phyloP scores from a whole-genome alignment of 306 rosid genomes.

The Acacia confusa region DNA sequence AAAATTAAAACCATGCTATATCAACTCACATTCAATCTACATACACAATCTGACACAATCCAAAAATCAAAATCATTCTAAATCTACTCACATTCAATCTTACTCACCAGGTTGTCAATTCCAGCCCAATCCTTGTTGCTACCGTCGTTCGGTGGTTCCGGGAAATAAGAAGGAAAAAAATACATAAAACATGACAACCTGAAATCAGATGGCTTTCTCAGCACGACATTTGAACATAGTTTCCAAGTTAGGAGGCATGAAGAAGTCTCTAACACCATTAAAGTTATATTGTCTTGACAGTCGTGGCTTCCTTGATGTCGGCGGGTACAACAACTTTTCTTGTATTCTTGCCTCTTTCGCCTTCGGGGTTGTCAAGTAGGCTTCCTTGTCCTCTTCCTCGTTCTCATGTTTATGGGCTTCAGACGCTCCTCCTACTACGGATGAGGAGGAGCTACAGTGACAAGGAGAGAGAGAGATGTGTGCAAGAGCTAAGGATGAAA shows the following conservation, averaged over 20 bases:
- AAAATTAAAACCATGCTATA: too few species aligned
- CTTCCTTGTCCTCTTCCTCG: conserved; percentile 42
- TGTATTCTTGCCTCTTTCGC: conserved; percentile 79
- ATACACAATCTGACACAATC: too few species aligned
- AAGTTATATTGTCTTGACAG: conserved; percentile 47
- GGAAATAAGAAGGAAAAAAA: too few species aligned
- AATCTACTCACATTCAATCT: too few species aligned
- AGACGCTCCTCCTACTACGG: neutral
- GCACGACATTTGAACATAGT: conserved; percentile 70
- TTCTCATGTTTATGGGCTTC: conserved; percentile 62
- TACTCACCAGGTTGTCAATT: too few species aligned
- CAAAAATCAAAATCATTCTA: too few species aligned
- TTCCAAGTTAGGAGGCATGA: conserved; percentile 90
- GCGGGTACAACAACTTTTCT: conserved; percentile 63
- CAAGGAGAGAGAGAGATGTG: too few species aligned
- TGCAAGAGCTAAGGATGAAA: too few species aligned
- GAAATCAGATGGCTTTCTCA: conserved; percentile 58
- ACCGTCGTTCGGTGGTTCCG: too few species aligned
- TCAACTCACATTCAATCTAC: too few species aligned
- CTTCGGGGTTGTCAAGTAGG: conserved; percentile 70
- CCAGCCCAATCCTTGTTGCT: too few species aligned
- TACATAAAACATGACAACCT: neutral
- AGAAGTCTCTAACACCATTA: conserved; percentile 61
- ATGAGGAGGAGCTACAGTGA: too few species aligned
- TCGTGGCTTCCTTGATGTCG: conserved; percentile 80